phyloP scores from a whole-genome alignment of 2,329 filamentous ascomycete genomes.

The Magnaporthiopsis rhizophila region DNA sequence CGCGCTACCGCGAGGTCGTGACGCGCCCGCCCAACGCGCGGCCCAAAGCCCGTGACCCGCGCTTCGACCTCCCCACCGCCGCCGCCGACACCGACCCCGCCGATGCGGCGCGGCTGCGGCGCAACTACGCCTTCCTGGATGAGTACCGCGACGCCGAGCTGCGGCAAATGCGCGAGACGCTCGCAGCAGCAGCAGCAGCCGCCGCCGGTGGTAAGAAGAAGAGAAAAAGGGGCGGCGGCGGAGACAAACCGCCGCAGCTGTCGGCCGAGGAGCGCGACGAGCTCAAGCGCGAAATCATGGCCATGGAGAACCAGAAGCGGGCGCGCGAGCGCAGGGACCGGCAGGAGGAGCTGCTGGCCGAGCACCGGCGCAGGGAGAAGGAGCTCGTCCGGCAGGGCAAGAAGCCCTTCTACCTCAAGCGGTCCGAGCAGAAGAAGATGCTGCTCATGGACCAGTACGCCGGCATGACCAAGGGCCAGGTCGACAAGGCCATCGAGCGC shows the following conservation, averaged over 20 bases:
- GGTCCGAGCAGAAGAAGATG: slow-evolving; percentile 82
- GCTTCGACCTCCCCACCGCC: slow-evolving; percentile 54
- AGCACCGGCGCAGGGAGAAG: slow-evolving; percentile 77
- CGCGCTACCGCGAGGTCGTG: slow-evolving; percentile 69
- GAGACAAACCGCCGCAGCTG: slow-evolving; percentile 22
- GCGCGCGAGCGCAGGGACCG: slow-evolving; percentile 62
- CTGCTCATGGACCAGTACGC: slow-evolving; percentile 72
- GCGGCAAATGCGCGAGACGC: slow-evolving; percentile 57
- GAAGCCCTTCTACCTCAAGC: slow-evolving; percentile 89
- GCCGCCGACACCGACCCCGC: slow-evolving; percentile 15
- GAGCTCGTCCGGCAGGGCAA: slow-evolving; percentile 81
- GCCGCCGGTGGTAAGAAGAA: slow-evolving; percentile 43
- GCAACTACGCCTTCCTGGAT: slow-evolving; percentile 80
- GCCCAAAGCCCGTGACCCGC: slow-evolving; percentile 70
- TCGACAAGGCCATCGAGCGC: slow-evolving; percentile 77
- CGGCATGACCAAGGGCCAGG: slow-evolving; percentile 75
- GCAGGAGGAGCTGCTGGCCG: slow-evolving; percentile 59
- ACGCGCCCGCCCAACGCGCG: slow-evolving; percentile 25
- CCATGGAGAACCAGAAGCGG: slow-evolving; percentile 72
- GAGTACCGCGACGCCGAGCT: slow-evolving; percentile 84
- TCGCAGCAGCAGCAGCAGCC: slow-evolving; percentile 35
- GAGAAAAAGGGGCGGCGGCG: neutral
- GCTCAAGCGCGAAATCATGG: slow-evolving; percentile 65
- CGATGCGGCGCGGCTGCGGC: slow-evolving; percentile 52
- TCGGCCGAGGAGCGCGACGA: slow-evolving; percentile 47